Evolutionary conservation across 1,284 basidiomycete genomes (phyloP), one percentile per base, ranked within the genome.

Genomic region (Taiwanofungus camphoratus): DNA sequence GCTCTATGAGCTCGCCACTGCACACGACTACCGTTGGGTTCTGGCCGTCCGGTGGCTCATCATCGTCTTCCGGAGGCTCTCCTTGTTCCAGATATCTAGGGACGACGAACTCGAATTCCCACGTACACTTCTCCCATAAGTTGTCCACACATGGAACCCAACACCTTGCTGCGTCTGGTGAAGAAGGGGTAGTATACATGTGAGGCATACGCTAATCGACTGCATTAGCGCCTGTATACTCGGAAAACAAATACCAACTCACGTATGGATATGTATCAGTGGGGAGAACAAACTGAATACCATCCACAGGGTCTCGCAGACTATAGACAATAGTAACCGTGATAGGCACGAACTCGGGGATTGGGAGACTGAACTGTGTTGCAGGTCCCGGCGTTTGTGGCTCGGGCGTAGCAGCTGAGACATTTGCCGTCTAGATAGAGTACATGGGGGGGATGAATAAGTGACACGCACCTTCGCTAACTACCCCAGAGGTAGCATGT

Each of bases 71-170:
- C 37, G 74, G 70, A 11, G 60, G 55, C 19, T 70, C 72, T n/a
- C 69, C 68, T 46, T 89, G 86, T 56, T 91, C 87, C 8, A 95
- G 70, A 53, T 82, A 86, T 46, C 87, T 80, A 33, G 94, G 94
- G 16, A 97, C 94, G 43, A 98, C 81, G 60, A 97, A 90, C 62
- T 98, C 92, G 42, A 99, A 86, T 60, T 99, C 96, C 96, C 96
- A 99, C 2, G 95, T 96, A 58, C 91, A 97, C 57, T 92, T 84
- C 64, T 97, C 95, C 90, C 92, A 97, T 11, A 95, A 65, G 59
- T 82, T 91, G 64, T 99, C 96, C 11, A 98, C 68, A 56, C 96
- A 99, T 3, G 96, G 96, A 8, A 98, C 87, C 96, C 96, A 99
- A 56, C 91, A 92, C 53, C 96, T 75, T 6, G 95, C 92, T 9